Evolutionary conservation across 805 yeast genomes (phyloP).

Genomic region (Kodamaea hsintzibuensis): DNA sequence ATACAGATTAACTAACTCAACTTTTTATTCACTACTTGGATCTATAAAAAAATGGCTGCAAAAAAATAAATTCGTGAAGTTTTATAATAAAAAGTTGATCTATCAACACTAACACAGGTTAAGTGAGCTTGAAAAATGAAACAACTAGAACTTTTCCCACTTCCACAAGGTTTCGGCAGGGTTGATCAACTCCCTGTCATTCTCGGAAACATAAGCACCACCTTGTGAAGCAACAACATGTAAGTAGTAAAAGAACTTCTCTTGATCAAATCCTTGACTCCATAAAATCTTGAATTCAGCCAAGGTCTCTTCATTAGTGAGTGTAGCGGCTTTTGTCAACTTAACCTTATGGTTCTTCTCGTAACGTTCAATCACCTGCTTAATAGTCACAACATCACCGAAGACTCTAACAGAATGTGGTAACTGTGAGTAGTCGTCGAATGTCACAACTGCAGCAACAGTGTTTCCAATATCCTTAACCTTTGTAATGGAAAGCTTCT

Average conservation of each 20-base stretch:
- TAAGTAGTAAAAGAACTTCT: slow-evolving; percentile 41
- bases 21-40: too few relatives aligned
- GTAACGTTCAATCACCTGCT: slow-evolving; percentile 39
- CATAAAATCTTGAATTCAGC: slow-evolving; percentile 29
- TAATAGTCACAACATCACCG: slow-evolving; percentile 41
- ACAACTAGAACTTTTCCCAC: too few relatives aligned
- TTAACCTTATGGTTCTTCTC: slow-evolving; percentile 39
- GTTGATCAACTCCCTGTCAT: too few relatives aligned
- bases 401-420: slow-evolving; percentile 47
- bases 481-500: slow-evolving; percentile 37
- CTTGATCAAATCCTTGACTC: slow-evolving; percentile 27
- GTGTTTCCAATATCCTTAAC: too few relatives aligned
- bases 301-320: slow-evolving; percentile 25
- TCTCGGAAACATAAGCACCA: too few relatives aligned
- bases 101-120: too few relatives aligned
- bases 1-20: too few relatives aligned
- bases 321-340: slow-evolving; percentile 11
- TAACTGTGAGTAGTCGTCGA: slow-evolving; percentile 30
- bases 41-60: too few relatives aligned
- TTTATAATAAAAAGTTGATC: too few relatives aligned
- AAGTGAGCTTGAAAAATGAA: too few relatives aligned
- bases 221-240: slow-evolving; percentile 35
- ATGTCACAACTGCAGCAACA: slow-evolving; percentile 18
- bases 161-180: too few relatives aligned
- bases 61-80: too few relatives aligned